phyloP scores from a whole-genome alignment of 495 filamentous ascomycete genomes.

The Apiosordaria backusii region DNA sequence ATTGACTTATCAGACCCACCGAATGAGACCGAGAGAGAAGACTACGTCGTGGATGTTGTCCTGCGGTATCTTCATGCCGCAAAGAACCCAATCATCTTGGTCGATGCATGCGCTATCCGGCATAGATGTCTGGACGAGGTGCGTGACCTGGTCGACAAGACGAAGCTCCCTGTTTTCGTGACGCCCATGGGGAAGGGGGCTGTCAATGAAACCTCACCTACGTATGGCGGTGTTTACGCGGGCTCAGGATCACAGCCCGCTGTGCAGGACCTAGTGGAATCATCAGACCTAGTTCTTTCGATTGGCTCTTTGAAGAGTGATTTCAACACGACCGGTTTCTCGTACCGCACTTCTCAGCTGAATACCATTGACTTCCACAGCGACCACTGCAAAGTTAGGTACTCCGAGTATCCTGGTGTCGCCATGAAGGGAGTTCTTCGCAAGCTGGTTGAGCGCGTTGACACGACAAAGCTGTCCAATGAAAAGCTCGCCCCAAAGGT shows the following conservation, averaged over 20 bases:
- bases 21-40: conserved; percentile 71
- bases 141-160: conserved; percentile 70
- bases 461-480: conserved; percentile 52
- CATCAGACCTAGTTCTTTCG: conserved; percentile 75
- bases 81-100: conserved; percentile 73
- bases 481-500: conserved; percentile 42
- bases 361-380: conserved; percentile 88
- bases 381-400: conserved; percentile 67
- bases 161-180: conserved; percentile 77
- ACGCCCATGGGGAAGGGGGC: conserved; percentile 91
- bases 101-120: conserved; percentile 88
- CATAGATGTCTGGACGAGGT: conserved; percentile 74
- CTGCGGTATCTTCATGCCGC: conserved; percentile 73
- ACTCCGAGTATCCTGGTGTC: conserved; percentile 78
- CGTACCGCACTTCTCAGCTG: conserved; percentile 75
- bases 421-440: conserved; percentile 83
- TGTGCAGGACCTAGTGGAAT: conserved; percentile 71
- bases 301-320: conserved; percentile 82
- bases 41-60: conserved; percentile 79
- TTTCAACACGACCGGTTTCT: conserved; percentile 90
- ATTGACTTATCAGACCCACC: conserved; percentile 61
- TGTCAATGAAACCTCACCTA: conserved; percentile 70
- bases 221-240: conserved; percentile 84
- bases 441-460: conserved; percentile 62
- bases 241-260: conserved; percentile 71